phyloP scores from a whole-genome alignment of 2,329 filamentous ascomycete genomes.

The Xylariaceae sp. region DNA sequence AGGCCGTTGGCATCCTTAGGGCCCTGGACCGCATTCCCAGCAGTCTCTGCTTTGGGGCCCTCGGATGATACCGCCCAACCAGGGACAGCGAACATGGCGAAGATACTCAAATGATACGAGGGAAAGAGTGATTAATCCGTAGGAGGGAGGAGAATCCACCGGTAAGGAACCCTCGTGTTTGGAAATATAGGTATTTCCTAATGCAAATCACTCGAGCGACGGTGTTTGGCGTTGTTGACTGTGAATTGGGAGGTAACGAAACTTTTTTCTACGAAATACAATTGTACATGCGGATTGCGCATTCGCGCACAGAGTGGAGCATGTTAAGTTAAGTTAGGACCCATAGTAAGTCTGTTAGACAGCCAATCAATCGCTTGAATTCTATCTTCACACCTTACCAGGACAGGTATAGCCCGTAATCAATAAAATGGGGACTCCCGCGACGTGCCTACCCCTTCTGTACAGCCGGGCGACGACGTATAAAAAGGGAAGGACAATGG shows the following conservation, averaged over 20 bases:
- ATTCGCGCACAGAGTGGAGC: background rate
- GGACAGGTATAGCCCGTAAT: background rate
- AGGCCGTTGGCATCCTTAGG: conserved; percentile 20
- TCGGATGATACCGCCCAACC: conserved; percentile 81
- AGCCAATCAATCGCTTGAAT: background rate
- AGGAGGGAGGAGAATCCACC: background rate
- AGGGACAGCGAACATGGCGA: conserved; percentile 56
- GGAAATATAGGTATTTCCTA: background rate
- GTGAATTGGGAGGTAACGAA: background rate
- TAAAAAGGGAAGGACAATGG: too few species aligned
- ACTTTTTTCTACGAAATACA: background rate
- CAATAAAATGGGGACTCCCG: background rate
- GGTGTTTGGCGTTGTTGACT: background rate
- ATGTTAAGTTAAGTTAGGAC: background rate
- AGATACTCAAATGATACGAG: background rate
- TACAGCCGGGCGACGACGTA: too few species aligned
- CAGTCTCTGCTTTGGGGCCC: conserved; percentile 63
- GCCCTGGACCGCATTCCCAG: conserved; percentile 31
- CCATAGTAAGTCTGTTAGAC: background rate
- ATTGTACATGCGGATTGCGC: background rate
- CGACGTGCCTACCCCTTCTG: background rate
- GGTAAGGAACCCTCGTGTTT: background rate
- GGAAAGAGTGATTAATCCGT: background rate
- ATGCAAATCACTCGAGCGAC: background rate
- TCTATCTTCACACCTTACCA: background rate